phyloP scores from a whole-genome alignment of 805 yeast species.

The Clavispora santaluciae region DNA sequence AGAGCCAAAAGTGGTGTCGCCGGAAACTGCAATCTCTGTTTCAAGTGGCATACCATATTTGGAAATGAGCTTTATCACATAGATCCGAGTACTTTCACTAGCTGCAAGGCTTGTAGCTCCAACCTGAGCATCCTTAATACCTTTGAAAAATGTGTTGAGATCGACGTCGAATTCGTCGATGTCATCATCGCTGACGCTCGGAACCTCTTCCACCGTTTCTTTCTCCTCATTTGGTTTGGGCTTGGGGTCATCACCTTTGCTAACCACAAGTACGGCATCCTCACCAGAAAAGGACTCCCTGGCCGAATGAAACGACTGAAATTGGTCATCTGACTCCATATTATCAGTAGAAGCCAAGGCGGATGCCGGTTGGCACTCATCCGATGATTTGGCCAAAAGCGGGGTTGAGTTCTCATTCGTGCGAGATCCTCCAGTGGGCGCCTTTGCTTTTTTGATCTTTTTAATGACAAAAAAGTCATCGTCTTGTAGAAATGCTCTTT shows the following conservation, averaged over 20 bases:
- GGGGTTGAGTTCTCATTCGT: neutral
- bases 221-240: neutral
- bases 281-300: conserved; percentile 5
- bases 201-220: neutral
- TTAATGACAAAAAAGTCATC: conserved; percentile 31
- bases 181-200: conserved; percentile 2
- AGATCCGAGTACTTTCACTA: conserved; percentile 26
- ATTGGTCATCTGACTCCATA: neutral
- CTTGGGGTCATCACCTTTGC: neutral
- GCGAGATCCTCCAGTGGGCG: neutral
- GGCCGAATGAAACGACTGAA: conserved; percentile 7
- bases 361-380: neutral
- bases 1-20: conserved; percentile 7
- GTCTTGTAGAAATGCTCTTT: conserved; percentile 11
- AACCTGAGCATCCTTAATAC: neutral
- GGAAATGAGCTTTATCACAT: conserved; percentile 25
- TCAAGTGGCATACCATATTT: conserved; percentile 19
- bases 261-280: neutral
- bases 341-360: neutral
- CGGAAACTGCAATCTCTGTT: conserved; percentile 22
- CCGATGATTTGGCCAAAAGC: neutral
- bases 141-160: conserved; percentile 10
- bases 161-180: conserved; percentile 12
- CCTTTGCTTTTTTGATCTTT: conserved; percentile 10
- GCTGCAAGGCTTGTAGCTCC: conserved; percentile 20